These are phyloP conservation scores for Kwoniella sp. DNA, from an alignment of 768 basidiomycete species.

Conservation along the genomic window DNA sequence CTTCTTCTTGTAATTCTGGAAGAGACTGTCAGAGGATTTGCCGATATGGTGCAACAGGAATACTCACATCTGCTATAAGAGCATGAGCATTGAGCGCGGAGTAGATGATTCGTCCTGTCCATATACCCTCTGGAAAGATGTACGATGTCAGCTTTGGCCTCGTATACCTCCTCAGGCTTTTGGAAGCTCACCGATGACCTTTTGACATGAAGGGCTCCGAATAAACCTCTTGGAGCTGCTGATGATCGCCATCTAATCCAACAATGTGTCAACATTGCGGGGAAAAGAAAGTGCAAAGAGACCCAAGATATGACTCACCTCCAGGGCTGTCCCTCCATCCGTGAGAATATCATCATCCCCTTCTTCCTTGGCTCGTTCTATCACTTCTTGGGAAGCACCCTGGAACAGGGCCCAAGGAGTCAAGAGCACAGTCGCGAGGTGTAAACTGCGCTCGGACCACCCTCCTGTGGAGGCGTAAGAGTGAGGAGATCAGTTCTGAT, in stretches of 20 bases:
- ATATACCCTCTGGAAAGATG: slow-evolving; percentile 49
- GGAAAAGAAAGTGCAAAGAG: no score
- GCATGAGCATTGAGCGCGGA: slow-evolving; percentile 69
- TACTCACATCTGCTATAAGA: slow-evolving; percentile 78
- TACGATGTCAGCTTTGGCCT: not conserved
- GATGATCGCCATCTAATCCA: slow-evolving; percentile 68
- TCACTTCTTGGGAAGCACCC: slow-evolving; percentile 51
- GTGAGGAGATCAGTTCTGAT: not conserved
- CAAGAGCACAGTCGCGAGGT: slow-evolving; percentile 52
- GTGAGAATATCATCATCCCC: slow-evolving; percentile 52
- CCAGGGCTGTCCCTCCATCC: slow-evolving; percentile 85
- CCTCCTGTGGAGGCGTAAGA: slow-evolving; percentile 36
- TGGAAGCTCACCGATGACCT: slow-evolving; percentile 67
- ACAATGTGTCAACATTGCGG: not conserved
- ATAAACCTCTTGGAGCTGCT: slow-evolving; percentile 86
- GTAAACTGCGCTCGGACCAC: slow-evolving; percentile 55
- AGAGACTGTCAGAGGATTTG: no score
- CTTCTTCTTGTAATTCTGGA: slow-evolving; percentile 90
- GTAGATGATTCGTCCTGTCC: slow-evolving; percentile 79
- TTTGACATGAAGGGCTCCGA: slow-evolving; percentile 83
- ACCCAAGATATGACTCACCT: slow-evolving; percentile 57
- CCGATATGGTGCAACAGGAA: not conserved
- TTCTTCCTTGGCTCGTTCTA: slow-evolving; percentile 49
- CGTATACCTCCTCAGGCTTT: not conserved
- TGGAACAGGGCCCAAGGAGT: slow-evolving; percentile 56